Base-by-base conservation (phyloP, 2,329 filamentous ascomycete species). In the Chalaropsis thielavioides region DNA sequence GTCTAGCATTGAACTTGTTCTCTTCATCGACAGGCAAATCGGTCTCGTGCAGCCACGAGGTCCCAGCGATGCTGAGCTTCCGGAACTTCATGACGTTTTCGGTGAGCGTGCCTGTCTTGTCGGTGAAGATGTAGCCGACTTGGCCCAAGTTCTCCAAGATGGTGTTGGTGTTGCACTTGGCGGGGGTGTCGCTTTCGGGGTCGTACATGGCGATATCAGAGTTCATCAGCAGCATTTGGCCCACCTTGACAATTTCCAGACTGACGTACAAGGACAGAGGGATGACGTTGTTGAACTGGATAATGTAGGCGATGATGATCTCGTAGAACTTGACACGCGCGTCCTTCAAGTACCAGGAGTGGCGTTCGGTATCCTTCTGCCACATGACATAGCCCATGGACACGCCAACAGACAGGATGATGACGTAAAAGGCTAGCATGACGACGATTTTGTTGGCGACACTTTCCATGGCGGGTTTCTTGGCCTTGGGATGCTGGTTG, bases 211-310 rank as follows among this genome's bases (percentile, higher is more conserved):
- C 87, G 63, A 94, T 76, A 71, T 97, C 92, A 24, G 77, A 78
- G 69, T 92, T 91, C 65, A 95, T 75, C 72, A 95, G 82, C 65
- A 92, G 79, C 79, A 95, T 86, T 71, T 85, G 82, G 3, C 81
- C 87, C 7, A 95, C 79, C 73, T 95, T 95, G 73, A 94, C 86
- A 66, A 95, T 80, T 69, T 97, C 92, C 73, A 97, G 79, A 72
- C 87, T 94, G 70, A 97, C 89, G 70, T 96, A 97, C 0, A 97
- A 80, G 0, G 91, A 90, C 17, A 97, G 81, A 0, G 92, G 92
- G 67, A 96, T 92, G 75, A 96, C 85, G 46, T 94, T 97, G 74
- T 96, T 97, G 76, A 95, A 95, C 84, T 96, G 92, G 75, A 97
- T 96, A 69, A 95, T 84, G 73, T 91, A 96, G 0, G 89, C 91